phyloP scores from a whole-genome alignment of 1,139 yeast genomes.

The Hansenula lynferdii region DNA sequence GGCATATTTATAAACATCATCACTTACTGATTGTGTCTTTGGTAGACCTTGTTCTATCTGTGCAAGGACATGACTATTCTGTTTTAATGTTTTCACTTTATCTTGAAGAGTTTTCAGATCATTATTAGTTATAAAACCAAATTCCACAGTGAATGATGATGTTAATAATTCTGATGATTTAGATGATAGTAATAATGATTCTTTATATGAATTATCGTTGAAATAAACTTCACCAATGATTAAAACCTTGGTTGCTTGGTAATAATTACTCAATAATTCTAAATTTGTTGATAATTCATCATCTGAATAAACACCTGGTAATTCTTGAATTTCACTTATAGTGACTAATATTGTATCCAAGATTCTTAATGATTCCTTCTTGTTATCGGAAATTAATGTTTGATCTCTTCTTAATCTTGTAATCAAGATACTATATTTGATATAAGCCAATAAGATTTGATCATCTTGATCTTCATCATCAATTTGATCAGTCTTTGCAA shows the following conservation, averaged over 20 bases:
- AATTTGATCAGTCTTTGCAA: slow-evolving; percentile 33
- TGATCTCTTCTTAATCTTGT: slow-evolving; percentile 71
- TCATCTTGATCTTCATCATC: slow-evolving; percentile 61
- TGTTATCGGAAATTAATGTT: slow-evolving; percentile 13
- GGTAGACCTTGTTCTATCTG: slow-evolving; percentile 35
- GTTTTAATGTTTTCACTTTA: slow-evolving; percentile 28
- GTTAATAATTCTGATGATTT: slow-evolving; percentile 29
- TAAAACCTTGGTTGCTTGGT: slow-evolving; percentile 36
- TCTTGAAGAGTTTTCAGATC: slow-evolving; percentile 29
- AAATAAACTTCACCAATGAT: slow-evolving; percentile 48
- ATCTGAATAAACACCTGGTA: slow-evolving; percentile 91
- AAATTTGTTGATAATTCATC: slow-evolving; percentile 59
- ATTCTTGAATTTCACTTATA: slow-evolving; percentile 56
- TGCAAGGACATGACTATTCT: slow-evolving; percentile 46
- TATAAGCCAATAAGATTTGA: slow-evolving; percentile 70
- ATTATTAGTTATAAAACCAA: slow-evolving; percentile 31
- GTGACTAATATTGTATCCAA: slow-evolving; percentile 27
- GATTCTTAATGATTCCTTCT: slow-evolving; percentile 18
- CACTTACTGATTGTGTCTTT: slow-evolving; percentile 10
- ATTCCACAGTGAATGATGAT: slow-evolving; percentile 8
- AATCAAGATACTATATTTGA: slow-evolving; percentile 62
- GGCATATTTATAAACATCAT: slow-evolving; percentile 12
- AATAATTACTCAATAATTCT: slow-evolving; percentile 44
- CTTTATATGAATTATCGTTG: slow-evolving; percentile 38
- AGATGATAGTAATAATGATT: slow-evolving; percentile 49